Evolutionary conservation across 2,329 filamentous ascomycete genomes (phyloP), one percentile per base, ranked within the genome.

Genomic region (Plenodomus tracheiphilus): DNA sequence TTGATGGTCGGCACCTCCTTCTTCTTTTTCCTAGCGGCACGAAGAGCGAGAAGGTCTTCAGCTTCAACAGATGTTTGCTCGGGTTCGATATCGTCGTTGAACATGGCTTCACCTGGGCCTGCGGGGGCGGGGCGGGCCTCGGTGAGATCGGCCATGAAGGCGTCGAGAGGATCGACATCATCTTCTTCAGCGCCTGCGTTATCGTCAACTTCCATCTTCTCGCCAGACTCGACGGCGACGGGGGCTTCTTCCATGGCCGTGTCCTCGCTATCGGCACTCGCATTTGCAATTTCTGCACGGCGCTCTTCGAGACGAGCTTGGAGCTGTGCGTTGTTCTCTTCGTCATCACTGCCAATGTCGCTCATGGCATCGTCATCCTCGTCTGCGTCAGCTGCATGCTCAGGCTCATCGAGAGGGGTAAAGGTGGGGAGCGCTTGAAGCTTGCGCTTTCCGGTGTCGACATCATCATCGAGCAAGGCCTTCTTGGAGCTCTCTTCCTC

Each of bases 1-100:
- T 99, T 87, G 46, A 96, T 82, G 0, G 79, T 80, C 1, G 92
- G 91, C n/a, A 97, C 86, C 51, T 97, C 94, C 74, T 97, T 96
- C 80, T 96, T 97, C 78, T 96, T 97, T 78, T 87, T 81, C 81
- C 87, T 65, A 4, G 82, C 77, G 56, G 85, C 80, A n/a, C 82
- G 81, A 38, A 78, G 62, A 84, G 65, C 64, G 32, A 69, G 47
- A 13, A 71, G 49, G 41, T 72, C 81, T 58, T 86, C 81, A 32
- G 81, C 79, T 28, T 85, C 84, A 25, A 87, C 78, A 25, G 85
- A 81, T 28, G 84, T 84, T 42, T 87, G 70, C 48, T 82, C 80
- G 13, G 82, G 78, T 51, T 96, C 91, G 54, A 96, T 87, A 52
- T 85, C 82, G 46, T 96, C 92, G 51, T 87, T 90, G 69, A 96